Evolutionary conservation across 192 early-diverging fungal genomes (phyloP), one percentile per base, ranked within the genome.

Genomic region (Chytriomyces confervae): DNA sequence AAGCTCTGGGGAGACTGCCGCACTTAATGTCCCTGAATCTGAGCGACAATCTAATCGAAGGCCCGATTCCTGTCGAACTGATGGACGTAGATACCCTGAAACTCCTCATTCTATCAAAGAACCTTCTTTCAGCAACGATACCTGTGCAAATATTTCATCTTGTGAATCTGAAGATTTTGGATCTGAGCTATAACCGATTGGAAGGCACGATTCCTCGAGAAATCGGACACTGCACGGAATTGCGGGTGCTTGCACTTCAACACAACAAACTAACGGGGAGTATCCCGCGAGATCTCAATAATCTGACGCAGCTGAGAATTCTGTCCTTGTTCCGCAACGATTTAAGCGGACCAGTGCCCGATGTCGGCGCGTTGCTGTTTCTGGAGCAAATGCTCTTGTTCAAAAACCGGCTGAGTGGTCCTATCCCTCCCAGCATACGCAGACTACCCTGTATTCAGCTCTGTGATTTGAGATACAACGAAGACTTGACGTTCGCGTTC

Each of bases 181-280:
- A 57, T 20, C 20, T 13, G 16, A n/a, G 16, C 13, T 57, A 57
- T 20, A 57, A 57, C 53, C 53, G 20, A 57, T 20, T 57, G 16
- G 20, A 20, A n/a, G 53, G 53, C 53, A n/a, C 53, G 13, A 57
- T 57, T 57, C 53, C 53, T n/a, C 53, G 53, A 57, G 53, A 57
- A 13, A 57, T 57, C 20, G 53, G 53, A 13, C 13, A 57, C 20
- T 20, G 13, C 16, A 5, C 13, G 53, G 16, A 20, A 20, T 5
- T 57, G 53, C 53, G 53, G 13, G 53, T 57, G 13, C 53, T 57
- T 20, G 13, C 20, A 20, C 13, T 57, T 20, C 13, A 13, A 20
- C 16, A 57, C 53, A n/a, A 20, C 20, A 13, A 20, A n/a, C 5
- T 57, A 3, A 57, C 53, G 53, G 53, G 53, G 20, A 57, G 20